Base-by-base conservation (phyloP, 1,284 basidiomycete species). In the Ustilago hordei region DNA sequence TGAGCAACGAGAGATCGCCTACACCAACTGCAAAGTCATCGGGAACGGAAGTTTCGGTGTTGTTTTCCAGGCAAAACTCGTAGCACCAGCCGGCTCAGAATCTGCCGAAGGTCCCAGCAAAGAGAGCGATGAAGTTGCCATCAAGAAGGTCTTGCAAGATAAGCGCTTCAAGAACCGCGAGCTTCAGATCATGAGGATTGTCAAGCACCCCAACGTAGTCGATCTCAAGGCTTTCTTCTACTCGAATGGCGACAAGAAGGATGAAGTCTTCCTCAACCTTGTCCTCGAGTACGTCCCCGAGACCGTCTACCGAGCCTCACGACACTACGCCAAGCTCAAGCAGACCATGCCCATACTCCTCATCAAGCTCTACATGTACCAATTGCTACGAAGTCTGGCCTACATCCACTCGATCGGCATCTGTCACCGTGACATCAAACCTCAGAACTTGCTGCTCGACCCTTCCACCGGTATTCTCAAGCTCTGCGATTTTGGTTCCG, bases 131-230 rank as follows among this genome's bases (percentile, higher is more conserved):
- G 92, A 93, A 72, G 97, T 99, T 84, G 96, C 96, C 64, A 99
- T 99, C 90, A 99, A 99, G 92, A 99, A 98, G 90, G 96, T 99
- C 60, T 88, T 99, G 80, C 96, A 99, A 90, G 96, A 99, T 89
- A 99, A 99, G 90, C 92, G 96, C 80, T 99, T 99, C 92, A 99
- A 99, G 96, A 99, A 99, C 89, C 96, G 96, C 85, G 96, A 99
- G 88, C 90, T 99, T 65, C 97, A 99, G 89, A 99, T 99, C 87
- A 99, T 99, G 96, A 91, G 95, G 84, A 92, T 98, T 61, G 95
- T 99, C 60, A 91, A 91, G 79, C 96, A 99, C 89, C 97, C 97
- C 60, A 99, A 99, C 86, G 96, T 99, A 50, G 95, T 97, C 83
- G 96, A 98, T 85, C 91, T 99, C 78, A 93, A 93, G 83, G 95